Percentiles rank a stretch among this genome's conserved stretches.
Conservation (phyloP, 1,284 basidiomycete genomes). For the Leccinum griseonigrum region DNA sequence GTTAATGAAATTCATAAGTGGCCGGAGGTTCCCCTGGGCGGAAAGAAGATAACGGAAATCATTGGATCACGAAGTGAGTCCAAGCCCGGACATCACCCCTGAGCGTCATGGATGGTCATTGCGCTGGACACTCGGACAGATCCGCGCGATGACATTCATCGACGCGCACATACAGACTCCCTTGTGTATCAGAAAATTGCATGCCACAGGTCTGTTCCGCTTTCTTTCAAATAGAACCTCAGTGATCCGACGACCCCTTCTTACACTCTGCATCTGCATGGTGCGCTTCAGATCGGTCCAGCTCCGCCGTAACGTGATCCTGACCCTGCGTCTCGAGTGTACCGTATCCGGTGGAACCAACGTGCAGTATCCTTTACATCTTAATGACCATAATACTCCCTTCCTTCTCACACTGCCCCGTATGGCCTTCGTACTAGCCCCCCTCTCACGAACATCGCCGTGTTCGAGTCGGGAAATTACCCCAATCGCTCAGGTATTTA, state of each 20-base stretch:
- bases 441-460: slow-evolving; percentile 40
- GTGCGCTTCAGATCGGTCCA: slow-evolving; percentile 41
- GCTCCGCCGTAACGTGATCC: slow-evolving; percentile 27
- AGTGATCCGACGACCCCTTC: slow-evolving; percentile 5
- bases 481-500: slow-evolving; percentile 44
- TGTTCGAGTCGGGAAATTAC: slow-evolving; percentile 39
- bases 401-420: slow-evolving; percentile 32
- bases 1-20: slow-evolving; percentile 15
- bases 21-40: slow-evolving; percentile 15
- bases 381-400: slow-evolving; percentile 11
- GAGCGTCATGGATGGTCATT: slow-evolving; percentile 26
- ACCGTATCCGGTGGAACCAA: slow-evolving; percentile 31
- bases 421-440: slow-evolving; percentile 46
- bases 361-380: slow-evolving; percentile 35
- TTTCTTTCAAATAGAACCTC: slow-evolving; percentile 18
- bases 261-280: slow-evolving; percentile 45
- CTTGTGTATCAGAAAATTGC: slow-evolving; percentile 33
- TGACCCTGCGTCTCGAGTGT: slow-evolving; percentile 33
- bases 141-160: slow-evolving; percentile 24
- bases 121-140: slow-evolving; percentile 27
- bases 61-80: slow-evolving; percentile 11
- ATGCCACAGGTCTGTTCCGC: slow-evolving; percentile 30
- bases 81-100: slow-evolving; percentile 20
- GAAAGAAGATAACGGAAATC: slow-evolving; percentile 7
- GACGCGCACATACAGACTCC: slow-evolving; percentile 31